A percentile compares a stretch with the other conserved stretches of the same genome.
These are phyloP conservation scores for Chalciporus chontae DNA, from an alignment of 768 basidiomycete species.

Conservation along the genomic window DNA sequence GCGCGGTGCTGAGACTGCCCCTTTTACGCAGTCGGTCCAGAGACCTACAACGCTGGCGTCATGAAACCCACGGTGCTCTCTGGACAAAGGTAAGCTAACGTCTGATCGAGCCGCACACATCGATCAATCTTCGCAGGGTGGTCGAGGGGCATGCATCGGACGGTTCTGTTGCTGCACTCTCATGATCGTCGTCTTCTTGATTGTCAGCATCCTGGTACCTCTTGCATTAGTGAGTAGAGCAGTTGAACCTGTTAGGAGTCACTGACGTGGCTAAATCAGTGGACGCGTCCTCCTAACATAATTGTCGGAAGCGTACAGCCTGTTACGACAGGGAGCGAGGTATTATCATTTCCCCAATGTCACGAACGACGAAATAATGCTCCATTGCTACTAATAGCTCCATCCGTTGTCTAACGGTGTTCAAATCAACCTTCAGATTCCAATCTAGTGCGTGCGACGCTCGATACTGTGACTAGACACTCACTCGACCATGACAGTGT, in stretches of 20 bases:
- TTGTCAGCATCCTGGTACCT: slow-evolving; percentile 62
- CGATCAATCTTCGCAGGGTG: slow-evolving; percentile 42
- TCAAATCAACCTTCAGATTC: slow-evolving; percentile 57
- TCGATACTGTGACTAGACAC: background rate
- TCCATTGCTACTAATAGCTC: slow-evolving; percentile 27
- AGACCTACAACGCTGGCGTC: slow-evolving; percentile 49
- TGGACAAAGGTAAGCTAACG: slow-evolving; percentile 57
- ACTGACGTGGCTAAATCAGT: slow-evolving; percentile 42
- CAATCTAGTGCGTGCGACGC: slow-evolving; percentile 52
- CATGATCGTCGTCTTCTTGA: slow-evolving; percentile 59
- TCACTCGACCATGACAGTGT: slow-evolving; percentile 46
- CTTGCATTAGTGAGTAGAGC: slow-evolving; percentile 56
- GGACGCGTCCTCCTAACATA: slow-evolving; percentile 73
- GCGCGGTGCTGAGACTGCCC: slow-evolving; percentile 2
- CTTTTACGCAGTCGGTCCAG: slow-evolving; percentile 13
- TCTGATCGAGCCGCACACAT: background rate
- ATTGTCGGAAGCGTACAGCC: slow-evolving; percentile 46
- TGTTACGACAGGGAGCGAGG: slow-evolving; percentile 42
- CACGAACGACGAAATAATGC: slow-evolving; percentile 18
- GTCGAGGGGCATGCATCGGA: slow-evolving; percentile 56
- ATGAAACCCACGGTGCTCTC: slow-evolving; percentile 56
- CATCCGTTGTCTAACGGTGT: slow-evolving; percentile 42
- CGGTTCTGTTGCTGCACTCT: slow-evolving; percentile 77
- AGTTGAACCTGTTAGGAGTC: background rate
- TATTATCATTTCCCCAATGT: slow-evolving; percentile 26